phyloP scores from a whole-genome alignment of 2,329 filamentous ascomycete genomes.

The Chalara sp. region DNA sequence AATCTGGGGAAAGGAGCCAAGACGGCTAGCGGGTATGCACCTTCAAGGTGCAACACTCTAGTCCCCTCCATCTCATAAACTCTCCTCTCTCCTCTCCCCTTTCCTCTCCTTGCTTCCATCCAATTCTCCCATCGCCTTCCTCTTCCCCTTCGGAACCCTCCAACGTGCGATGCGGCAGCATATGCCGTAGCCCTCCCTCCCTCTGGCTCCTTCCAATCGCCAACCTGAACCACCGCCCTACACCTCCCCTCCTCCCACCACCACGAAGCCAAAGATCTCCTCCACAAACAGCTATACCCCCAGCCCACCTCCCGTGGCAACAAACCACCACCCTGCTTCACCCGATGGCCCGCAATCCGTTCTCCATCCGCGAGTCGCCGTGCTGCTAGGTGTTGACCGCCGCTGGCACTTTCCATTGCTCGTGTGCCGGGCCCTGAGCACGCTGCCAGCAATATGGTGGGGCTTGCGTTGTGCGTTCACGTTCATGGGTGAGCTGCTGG shows the following conservation, averaged over 20 bases:
- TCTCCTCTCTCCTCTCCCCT: neutral
- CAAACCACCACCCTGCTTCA: slow-evolving; percentile 18
- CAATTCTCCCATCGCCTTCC: neutral
- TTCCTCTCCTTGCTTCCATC: neutral
- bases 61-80: neutral
- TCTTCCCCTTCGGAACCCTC: slow-evolving; percentile 1
- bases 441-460: slow-evolving; percentile 66
- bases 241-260: neutral
- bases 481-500: slow-evolving; percentile 57
- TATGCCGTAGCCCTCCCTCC: slow-evolving; percentile 24
- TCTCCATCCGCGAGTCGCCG: slow-evolving; percentile 71
- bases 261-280: neutral
- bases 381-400: slow-evolving; percentile 66
- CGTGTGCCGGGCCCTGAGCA: slow-evolving; percentile 64
- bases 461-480: slow-evolving; percentile 62
- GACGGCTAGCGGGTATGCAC: neutral
- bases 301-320: slow-evolving; percentile 7
- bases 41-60: neutral
- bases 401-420: slow-evolving; percentile 70
- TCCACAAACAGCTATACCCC: neutral
- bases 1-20: neutral
- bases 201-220: slow-evolving; percentile 21
- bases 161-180: slow-evolving; percentile 28
- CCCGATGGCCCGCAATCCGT: slow-evolving; percentile 32
- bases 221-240: slow-evolving; percentile 4